Base-by-base conservation (phyloP, 2,329 filamentous ascomycete genomes). In the Botryotinia calthae region DNA sequence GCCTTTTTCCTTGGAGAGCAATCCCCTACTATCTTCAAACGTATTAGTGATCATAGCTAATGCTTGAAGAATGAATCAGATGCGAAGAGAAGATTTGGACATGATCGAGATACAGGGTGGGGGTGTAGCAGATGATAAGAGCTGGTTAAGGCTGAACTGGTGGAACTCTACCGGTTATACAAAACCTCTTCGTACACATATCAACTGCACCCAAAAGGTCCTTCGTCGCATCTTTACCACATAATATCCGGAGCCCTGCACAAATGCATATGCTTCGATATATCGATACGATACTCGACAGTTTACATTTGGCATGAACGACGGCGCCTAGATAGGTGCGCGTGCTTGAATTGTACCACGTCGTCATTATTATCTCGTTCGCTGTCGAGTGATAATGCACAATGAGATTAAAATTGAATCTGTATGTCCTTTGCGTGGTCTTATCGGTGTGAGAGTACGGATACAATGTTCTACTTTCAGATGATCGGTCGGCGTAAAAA, bases 91-190 rank as follows among this genome's bases (percentile, higher is more conserved):
- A 20, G 18, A n/a, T 31, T 28, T 42, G 9, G 34, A 56, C 14
- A 40, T 25, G 16, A 54, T 67, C 34, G 4, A 40, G 42, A 28
- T 37, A 54, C 8, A 44, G 16, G 42, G 28, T 14, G 18, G 48
- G 34, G 34, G 34, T 31, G n/a, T 22, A 56, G 34, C 25, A 42
- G n/a, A 56, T 67, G 48, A 67, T 42, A 67, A 67, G 65, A 67
- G 48, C 48, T 56, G 37, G 25, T 31, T 42, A 67, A 56, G 65
- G n/a, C 48, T 42, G 48, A 56, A 31, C 28, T 56, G 18, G 65
- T 56, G 65, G 48, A 44, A 67, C 48, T 56, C 18, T 28, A 18
- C 18, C n/a, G 46, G 64, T 54, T 16, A 67, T 67, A 56, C 65
- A 28, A 42, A 54, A 25, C 25, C 4, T n/a, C 28, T 56, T 25